Evolutionary conservation across 2,329 filamentous ascomycete genomes (phyloP).

Genomic region (Aspergillus terreus): DNA sequence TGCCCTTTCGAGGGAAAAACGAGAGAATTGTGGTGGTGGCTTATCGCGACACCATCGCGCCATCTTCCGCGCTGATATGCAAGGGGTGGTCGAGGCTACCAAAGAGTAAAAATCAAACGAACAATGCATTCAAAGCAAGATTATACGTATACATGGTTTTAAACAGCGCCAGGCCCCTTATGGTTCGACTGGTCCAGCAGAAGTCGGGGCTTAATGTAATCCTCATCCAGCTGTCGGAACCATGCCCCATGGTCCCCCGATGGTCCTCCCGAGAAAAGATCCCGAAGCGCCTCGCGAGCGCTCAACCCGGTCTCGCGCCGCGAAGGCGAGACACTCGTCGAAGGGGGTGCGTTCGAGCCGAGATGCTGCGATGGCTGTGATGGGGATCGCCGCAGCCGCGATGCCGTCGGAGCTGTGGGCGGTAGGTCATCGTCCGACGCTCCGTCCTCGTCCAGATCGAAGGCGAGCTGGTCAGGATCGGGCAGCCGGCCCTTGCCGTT

Average conservation of each 20-base stretch:
- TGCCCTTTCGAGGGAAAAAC: neutral
- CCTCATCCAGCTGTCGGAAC: constrained; percentile 90
- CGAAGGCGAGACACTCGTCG: constrained; percentile 24
- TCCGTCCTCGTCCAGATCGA: constrained; percentile 39
- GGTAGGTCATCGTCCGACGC: constrained; percentile 57
- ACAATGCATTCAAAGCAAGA: neutral
- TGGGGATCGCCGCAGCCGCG: constrained; percentile 33
- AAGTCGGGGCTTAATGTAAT: constrained; percentile 89
- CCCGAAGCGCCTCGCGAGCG: constrained; percentile 71
- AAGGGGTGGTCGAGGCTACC: too few relatives aligned
- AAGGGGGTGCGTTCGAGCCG: constrained; percentile 15
- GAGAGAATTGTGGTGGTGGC: neutral
- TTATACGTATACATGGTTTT: constrained; percentile 15
- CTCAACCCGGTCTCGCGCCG: constrained; percentile 51
- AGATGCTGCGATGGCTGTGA: constrained; percentile 31
- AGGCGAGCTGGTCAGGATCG: constrained; percentile 27
- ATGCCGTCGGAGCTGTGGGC: constrained; percentile 46
- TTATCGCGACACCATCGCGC: too few relatives aligned
- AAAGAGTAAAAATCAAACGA: neutral
- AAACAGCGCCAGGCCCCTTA: constrained; percentile 40
- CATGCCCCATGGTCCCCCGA: constrained; percentile 84
- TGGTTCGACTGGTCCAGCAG: constrained; percentile 66
- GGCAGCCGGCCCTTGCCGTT: constrained; percentile 35
- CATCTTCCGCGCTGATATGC: too few relatives aligned
- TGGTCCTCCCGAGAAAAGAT: constrained; percentile 67